Evolutionary conservation across 345 rosid species (phyloP), one percentile per base, ranked within the genome.

Genomic region (Capsella bursapastoris): DNA sequence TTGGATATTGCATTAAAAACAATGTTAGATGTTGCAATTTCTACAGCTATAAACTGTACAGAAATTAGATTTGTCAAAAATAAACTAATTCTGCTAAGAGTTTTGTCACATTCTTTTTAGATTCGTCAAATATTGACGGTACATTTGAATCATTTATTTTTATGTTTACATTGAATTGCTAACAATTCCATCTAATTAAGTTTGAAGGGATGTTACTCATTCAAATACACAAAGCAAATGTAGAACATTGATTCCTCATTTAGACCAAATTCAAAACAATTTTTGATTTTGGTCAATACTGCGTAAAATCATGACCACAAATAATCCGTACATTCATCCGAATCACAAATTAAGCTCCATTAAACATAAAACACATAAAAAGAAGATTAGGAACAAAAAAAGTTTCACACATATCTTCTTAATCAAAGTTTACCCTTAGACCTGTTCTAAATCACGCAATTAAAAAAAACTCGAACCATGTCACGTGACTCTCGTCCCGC

Each of bases 281-380:
- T 16, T 18, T 56, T 64, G 35, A 47, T 34, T 34, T 38, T 55
- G 45, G 75, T 76, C 75, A 69, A 57, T 18, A 37, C 28, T 56
- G 6, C 8, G 47, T 4, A 9, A 57, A 40, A 64, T 35, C 45
- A 49, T 57, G 16, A 50, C 80, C 76, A 40, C 80, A 49, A 40
- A 10, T 2, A 64, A 18, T 57, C 76, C 80, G 80, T 57, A 8
- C 8, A 65, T 71, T 64, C 37, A 64, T 71, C 49, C 48, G 65
- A 16, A 71, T 77, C 76, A 65, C 76, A 70, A 6, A 13, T 57
- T 29, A 70, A 57, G 7, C 43, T 49, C 67, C 66, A 27, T 27
- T 35, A 63, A 61, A 35, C 64, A 53, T 35, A 29, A 41, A n/a
- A 40, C 4, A 8, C 32, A 47, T 0, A 4, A 10, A 4, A 15